Evolutionary conservation across 108 stramenopile genomes (phyloP).

Genomic region (Cyclotella cryptica): DNA sequence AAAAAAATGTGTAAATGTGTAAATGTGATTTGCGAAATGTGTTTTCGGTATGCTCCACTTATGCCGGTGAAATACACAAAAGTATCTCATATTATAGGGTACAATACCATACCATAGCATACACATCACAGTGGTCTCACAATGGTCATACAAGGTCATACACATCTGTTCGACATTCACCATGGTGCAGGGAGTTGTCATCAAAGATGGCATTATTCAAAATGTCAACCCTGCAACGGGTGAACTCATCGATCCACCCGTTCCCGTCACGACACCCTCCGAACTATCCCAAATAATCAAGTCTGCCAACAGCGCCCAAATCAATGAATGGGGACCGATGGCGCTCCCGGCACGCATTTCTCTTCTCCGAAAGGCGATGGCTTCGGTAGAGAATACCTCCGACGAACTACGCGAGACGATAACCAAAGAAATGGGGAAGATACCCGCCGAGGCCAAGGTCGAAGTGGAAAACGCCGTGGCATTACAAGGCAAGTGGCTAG

Average conservation of each 20-base stretch:
- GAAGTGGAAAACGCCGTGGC: conserved; percentile 71
- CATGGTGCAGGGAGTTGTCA: conserved; percentile 81
- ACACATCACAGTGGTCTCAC: too few relatives aligned
- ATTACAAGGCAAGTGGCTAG: conserved; percentile 68
- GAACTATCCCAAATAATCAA: conserved; percentile 58
- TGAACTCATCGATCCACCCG: conserved; percentile 58
- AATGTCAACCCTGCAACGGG: conserved; percentile 84
- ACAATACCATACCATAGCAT: too few relatives aligned
- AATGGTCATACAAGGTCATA: too few relatives aligned
- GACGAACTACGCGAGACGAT: conserved; percentile 56
- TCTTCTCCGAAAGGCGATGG: conserved; percentile 57
- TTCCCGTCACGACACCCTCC: conserved; percentile 59
- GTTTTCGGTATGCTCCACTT: too few relatives aligned
- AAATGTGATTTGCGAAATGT: too few relatives aligned
- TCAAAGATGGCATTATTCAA: conserved; percentile 65
- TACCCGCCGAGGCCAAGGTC: conserved; percentile 70
- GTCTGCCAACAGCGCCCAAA: conserved; percentile 56
- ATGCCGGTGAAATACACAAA: too few relatives aligned
- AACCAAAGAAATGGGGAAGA: conserved; percentile 85
- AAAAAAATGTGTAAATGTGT: too few relatives aligned
- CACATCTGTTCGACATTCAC: too few relatives aligned
- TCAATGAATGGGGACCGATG: conserved; percentile 44
- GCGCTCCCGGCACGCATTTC: conserved; percentile 63
- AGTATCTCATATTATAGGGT: too few relatives aligned
- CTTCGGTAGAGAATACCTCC: conserved; percentile 41